These are phyloP conservation scores for Hirschfeldia incana DNA, from an alignment of 345 rosid species.

Conservation along the genomic window DNA sequence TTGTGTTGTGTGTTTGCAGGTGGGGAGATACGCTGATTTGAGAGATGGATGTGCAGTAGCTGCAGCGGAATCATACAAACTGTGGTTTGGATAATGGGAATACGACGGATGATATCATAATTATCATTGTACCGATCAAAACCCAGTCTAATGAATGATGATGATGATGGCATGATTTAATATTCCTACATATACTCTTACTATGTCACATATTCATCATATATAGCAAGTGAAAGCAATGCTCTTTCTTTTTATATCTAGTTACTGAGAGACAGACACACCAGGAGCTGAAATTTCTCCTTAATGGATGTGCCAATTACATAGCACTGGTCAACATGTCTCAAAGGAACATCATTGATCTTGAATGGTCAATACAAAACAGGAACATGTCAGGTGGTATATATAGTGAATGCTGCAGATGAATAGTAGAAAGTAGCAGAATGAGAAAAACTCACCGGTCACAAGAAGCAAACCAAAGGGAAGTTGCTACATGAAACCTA, in stretches of 20 bases:
- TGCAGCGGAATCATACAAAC: conserved; percentile 88
- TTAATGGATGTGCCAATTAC: too few relatives aligned
- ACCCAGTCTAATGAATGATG: conserved; percentile 57
- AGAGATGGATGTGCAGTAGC: conserved; percentile 91
- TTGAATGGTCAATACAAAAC: too few relatives aligned
- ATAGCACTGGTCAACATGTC: too few relatives aligned
- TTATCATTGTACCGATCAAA: conserved; percentile 82
- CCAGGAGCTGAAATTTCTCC: too few relatives aligned
- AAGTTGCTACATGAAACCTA: too few relatives aligned
- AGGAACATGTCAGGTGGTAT: too few relatives aligned
- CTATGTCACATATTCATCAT: conserved; percentile 18
- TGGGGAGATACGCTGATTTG: conserved; percentile 67
- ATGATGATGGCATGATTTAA: background rate
- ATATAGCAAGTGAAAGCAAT: conserved; percentile 32
- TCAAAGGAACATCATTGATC: too few relatives aligned
- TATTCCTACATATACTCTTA: background rate
- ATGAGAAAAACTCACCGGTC: too few relatives aligned
- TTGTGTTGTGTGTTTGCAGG: conserved; percentile 48
- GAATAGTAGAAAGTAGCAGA: too few relatives aligned
- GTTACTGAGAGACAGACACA: conserved; percentile 54
- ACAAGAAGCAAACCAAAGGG: too few relatives aligned
- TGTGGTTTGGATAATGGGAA: conserved; percentile 82
- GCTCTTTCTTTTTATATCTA: conserved; percentile 42
- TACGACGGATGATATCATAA: conserved; percentile 98
- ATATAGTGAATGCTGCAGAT: too few relatives aligned